Evolutionary conservation across 1,284 basidiomycete species (phyloP), one percentile per base, ranked within the genome.

Genomic region (Ceratorhiza oryzae-sativae): DNA sequence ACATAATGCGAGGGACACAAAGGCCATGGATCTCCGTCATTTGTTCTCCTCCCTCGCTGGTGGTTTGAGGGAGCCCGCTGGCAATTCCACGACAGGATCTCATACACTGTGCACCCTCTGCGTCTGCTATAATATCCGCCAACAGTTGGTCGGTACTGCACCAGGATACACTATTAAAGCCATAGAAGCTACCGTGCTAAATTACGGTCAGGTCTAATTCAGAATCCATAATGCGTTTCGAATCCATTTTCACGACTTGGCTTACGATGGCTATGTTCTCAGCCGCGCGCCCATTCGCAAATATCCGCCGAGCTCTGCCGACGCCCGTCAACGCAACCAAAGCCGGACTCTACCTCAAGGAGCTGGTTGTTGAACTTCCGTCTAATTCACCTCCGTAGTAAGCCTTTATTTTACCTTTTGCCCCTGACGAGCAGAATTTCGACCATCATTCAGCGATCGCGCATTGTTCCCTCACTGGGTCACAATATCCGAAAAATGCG

Each of bases 401-500:
- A 53, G 62, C 30, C 30, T 49, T n/a, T n/a, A 32, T 3, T 18
- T 36, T 20, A 32, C 23, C 48, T 55, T 23, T 6, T 6, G 60
- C 10, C 25, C 30, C n/a, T 51, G 34, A 39, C 42, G 27, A 39
- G 12, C 23, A 39, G 15, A 36, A 84, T 0, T 81, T 85, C 85
- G 39, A 15, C 6, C 18, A 10, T 45, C 45, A 5, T 48, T 53
- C 27, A 65, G 62, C 76, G 73, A 77, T 8, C 78, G 85, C 12
- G 76, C 77, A 62, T 72, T 79, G 53, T 87, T 86, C 80, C 81
- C 82, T 74, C 82, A 80, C 20, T 86, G 85, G 85, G 80, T 82
- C 63, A 84, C 76, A 63, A 83, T 87, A 73, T 84, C 83, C 3
- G 86, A 86, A 34, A 80, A 77, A 1, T 87, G 86, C 76, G 80